Evolutionary conservation across 1,139 yeast genomes (phyloP), one percentile per base, ranked within the genome.

Genomic region (Yamadazyma sp.): DNA sequence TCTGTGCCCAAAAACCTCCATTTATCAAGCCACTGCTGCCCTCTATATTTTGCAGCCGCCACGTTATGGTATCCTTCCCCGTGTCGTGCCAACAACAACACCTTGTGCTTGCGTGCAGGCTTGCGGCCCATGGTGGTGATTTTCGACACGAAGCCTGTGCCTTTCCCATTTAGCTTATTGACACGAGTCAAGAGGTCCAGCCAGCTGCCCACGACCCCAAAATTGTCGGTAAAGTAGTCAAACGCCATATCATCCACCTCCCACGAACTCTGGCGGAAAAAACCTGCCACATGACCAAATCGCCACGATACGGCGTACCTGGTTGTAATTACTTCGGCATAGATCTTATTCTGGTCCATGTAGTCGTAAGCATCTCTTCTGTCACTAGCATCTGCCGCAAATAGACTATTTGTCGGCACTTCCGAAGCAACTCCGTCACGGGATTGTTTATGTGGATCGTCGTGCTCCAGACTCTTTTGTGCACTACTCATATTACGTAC

Each of bases 51-150:
- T 20, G 62, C 64, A 33, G 76, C 75, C 2, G 82, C 86, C 16
- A 73, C 54, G 39, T 69, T 69, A 42, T 69, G 74, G 44, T 47
- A 64, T 1, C 72, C 74, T 49, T 67, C 64, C 6, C 71, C 73
- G 40, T 69, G 94, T 42, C 95, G 68, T 1, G 86, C 89, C 37
- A 82, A 62, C 38, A 80, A 71, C 5, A 84, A 46, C 30, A 84
- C 54, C 54, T 82, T 83, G 56, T 81, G 80, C 16, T 53, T 53
- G 23, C 57, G 71, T 37, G 67, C 61, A 2, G 34, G 43, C 23
- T 5, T 6, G n/a, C n/a, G 13, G n/a, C 26, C 26, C 26, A 15
- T 11, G 6, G 20, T 16, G n/a, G 12, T 20, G 20, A 15, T 9
- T 15, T 14, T 9, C 4, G 18, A 9, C 20, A 7, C 13, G 4